Percentiles rank a stretch among this genome's conserved stretches.
Conservation (phyloP, 176 grass and related monocot genomes). For the Sorghum bicolor region Sorghum_bicolor_NCBIv3 NC_012870.2:20986001-20986500, state of each 20-base stretch:
- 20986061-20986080: background rate
- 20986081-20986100: background rate
- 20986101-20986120: background rate
- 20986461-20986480: background rate
- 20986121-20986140: background rate
- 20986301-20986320: background rate
- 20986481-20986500: too few species aligned
- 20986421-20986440: background rate
- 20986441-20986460: background rate
- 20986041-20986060: too few species aligned
- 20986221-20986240: background rate
- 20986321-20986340: background rate
- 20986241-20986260: too few species aligned
- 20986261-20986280: background rate
- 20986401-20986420: background rate
- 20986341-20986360: background rate
- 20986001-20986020: background rate
- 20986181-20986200: background rate
- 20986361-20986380: background rate
- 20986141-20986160: background rate
- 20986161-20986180: background rate
- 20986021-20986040: background rate
- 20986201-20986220: background rate
- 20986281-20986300: background rate
- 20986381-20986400: background rate